Conservation (phyloP, 495 filamentous ascomycete genomes). For the Penicillium waksmanii region DNA sequence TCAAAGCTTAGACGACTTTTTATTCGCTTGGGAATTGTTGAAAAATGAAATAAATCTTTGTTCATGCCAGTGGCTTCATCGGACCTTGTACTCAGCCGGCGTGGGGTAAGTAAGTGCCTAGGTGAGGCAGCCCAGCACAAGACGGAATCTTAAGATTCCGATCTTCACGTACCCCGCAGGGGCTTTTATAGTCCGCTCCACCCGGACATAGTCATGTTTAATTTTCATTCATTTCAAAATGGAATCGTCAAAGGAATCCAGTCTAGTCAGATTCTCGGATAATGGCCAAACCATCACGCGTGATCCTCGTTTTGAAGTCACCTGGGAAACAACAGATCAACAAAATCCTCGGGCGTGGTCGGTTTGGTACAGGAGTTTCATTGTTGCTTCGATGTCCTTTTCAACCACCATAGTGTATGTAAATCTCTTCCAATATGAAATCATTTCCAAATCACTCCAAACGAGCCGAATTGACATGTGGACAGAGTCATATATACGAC, state of each 20-base stretch:
- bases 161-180: conserved; percentile 14
- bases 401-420: conserved; percentile 61
- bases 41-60: too few species aligned
- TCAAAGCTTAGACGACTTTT: too few species aligned
- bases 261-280: background rate
- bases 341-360: conserved; percentile 74
- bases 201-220: background rate
- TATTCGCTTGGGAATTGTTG: too few species aligned
- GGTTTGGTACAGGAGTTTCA: conserved; percentile 61
- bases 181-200: conserved; percentile 1
- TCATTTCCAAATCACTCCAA: background rate
- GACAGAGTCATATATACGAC: conserved; percentile 70
- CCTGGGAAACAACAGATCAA: conserved; percentile 59
- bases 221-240: background rate
- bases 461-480: background rate
- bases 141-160: conserved; percentile 32
- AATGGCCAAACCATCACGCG: background rate
- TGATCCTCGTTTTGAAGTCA: conserved; percentile 66
- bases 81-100: background rate
- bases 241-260: background rate
- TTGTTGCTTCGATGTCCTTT: conserved; percentile 64
- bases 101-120: background rate
- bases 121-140: too few species aligned
- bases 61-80: too few species aligned
- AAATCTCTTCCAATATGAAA: background rate